These are phyloP conservation scores for Cocos nucifera DNA, from an alignment of 176 grass and related monocot species.

Conservation along the genomic window DNA sequence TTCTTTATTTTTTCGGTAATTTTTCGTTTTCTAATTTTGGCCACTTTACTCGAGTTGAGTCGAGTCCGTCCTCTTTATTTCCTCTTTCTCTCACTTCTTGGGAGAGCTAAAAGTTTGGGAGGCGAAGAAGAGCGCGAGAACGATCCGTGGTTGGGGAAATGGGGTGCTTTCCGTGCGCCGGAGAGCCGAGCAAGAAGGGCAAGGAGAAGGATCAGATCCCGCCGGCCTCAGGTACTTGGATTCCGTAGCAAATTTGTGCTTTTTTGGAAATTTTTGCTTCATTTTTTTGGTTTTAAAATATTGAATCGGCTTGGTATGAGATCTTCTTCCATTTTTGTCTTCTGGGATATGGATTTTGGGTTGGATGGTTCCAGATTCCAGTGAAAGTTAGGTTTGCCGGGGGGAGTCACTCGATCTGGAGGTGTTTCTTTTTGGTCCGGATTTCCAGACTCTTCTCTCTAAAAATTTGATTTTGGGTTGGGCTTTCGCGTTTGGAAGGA, in stretches of 20 bases:
- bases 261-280: not conserved
- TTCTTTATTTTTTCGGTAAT: too few species aligned
- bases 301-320: not conserved
- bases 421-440: not conserved
- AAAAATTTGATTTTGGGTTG: too few species aligned
- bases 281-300: not conserved
- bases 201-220: constrained; percentile 5
- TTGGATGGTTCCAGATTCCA: not conserved
- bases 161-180: constrained; percentile 16
- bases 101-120: too few species aligned
- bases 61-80: not conserved
- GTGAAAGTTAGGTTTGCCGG: constrained; percentile 2
- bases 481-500: too few species aligned
- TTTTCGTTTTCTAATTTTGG: too few species aligned
- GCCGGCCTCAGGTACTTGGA: constrained; percentile 1
- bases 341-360: not conserved
- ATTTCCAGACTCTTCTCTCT: not conserved
- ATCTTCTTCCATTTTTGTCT: not conserved
- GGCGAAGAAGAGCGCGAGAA: not conserved
- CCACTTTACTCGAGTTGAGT: too few species aligned
- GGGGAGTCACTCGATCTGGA: not conserved
- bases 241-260: not conserved
- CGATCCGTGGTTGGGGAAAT: constrained; percentile 1
- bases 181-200: not conserved
- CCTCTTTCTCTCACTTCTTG: not conserved